phyloP scores from a whole-genome alignment of 106 monocot species.

The Phalaenopsis equestris region DNA sequence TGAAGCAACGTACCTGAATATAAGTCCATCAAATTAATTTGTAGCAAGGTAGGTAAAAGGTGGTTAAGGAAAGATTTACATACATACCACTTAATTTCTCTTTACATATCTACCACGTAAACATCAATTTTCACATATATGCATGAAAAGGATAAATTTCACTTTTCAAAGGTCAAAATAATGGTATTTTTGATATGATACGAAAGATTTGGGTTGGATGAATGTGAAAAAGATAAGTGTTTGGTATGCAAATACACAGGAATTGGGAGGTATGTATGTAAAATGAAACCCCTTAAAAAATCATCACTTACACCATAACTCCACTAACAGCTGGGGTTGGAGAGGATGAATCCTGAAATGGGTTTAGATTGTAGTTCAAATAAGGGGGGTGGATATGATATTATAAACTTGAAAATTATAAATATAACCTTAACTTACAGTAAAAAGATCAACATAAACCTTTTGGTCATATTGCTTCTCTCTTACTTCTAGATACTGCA shows the following conservation, averaged over 20 bases:
- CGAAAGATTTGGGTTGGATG: no score
- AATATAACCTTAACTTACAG: slow-evolving; percentile 41
- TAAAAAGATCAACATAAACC: slow-evolving; percentile 75
- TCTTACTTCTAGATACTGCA: slow-evolving; percentile 85
- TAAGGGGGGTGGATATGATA: background rate
- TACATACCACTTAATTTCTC: no score
- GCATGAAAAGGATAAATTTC: no score
- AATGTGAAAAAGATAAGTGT: no score
- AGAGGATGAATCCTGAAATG: slow-evolving; percentile 52
- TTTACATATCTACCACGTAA: no score
- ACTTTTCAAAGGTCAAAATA: no score
- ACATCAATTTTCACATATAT: no score
- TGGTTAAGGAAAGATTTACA: no score
- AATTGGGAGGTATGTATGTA: no score
- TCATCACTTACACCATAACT: slow-evolving; percentile 69
- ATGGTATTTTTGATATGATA: no score
- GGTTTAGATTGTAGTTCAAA: background rate
- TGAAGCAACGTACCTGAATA: slow-evolving; percentile 71
- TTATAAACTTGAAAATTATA: background rate
- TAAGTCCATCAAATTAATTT: background rate
- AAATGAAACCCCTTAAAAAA: no score
- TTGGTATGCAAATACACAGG: no score
- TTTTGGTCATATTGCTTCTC: slow-evolving; percentile 95
- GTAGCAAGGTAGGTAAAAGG: background rate
- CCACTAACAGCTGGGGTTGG: slow-evolving; percentile 35